Evolutionary conservation across 2,329 filamentous ascomycete species (phyloP).

Genomic region (Domatiomyces globalis): DNA sequence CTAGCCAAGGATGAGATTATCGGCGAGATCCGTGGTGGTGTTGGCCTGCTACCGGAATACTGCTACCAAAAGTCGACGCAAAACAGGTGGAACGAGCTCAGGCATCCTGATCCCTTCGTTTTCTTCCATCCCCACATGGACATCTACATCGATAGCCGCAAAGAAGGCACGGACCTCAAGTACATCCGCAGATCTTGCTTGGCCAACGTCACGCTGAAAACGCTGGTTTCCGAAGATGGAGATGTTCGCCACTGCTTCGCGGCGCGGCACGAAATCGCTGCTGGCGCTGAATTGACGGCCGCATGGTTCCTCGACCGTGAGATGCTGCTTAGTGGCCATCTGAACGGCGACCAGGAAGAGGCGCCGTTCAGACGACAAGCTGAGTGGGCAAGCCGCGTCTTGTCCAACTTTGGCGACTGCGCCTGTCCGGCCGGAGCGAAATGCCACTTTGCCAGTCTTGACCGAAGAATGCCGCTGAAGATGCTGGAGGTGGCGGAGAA

Average conservation of each 20-base stretch:
- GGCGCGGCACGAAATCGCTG: conserved; percentile 59
- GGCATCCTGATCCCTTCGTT: conserved; percentile 52
- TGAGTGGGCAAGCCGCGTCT: conserved; percentile 35
- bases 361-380: conserved; percentile 20
- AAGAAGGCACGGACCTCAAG: conserved; percentile 70
- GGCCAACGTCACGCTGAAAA: conserved; percentile 78
- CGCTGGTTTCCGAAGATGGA: conserved; percentile 56
- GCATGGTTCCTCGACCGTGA: conserved; percentile 33
- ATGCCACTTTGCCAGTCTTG: conserved; percentile 30
- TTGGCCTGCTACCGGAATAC: conserved; percentile 61
- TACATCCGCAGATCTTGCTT: conserved; percentile 87
- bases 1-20: conserved; percentile 43
- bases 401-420: conserved; percentile 37
- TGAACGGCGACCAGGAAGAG: conserved; percentile 10
- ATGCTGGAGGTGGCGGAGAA: conserved; percentile 24
- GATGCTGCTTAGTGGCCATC: conserved; percentile 9
- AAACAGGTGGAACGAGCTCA: conserved; percentile 54
- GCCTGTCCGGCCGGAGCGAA: conserved; percentile 28
- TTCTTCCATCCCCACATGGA: conserved; percentile 81
- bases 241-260: conserved; percentile 91
- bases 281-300: conserved; percentile 36
- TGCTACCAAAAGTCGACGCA: conserved; percentile 42
- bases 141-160: conserved; percentile 81
- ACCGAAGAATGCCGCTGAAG: conserved; percentile 28
- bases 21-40: conserved; percentile 63